A percentile compares a stretch with the other conserved stretches of the same genome.
These are phyloP conservation scores for Hanseniaspora lindneri DNA, from an alignment of 805 yeast genomes.

Conservation along the genomic window DNA sequence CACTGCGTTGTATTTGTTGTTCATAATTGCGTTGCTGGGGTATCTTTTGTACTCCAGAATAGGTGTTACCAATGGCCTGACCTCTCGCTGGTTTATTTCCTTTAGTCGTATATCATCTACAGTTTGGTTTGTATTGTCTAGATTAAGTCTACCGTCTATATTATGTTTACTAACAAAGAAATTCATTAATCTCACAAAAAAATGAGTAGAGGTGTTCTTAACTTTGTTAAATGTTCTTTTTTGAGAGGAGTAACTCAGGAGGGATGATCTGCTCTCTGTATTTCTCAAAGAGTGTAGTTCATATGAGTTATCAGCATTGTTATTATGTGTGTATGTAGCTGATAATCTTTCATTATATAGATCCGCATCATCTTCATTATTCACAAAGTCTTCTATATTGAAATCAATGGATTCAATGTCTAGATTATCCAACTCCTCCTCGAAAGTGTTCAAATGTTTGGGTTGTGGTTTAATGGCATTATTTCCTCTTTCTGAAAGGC, in stretches of 20 bases:
- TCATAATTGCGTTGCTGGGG: conserved; percentile 72
- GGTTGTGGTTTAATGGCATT: not conserved
- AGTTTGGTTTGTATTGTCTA: conserved; percentile 12
- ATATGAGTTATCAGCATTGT: not conserved
- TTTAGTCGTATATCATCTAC: conserved; percentile 15
- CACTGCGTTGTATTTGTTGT: conserved; percentile 83
- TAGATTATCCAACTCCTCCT: conserved; percentile 12
- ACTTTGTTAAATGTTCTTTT: conserved; percentile 9
- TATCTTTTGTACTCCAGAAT: conserved; percentile 28
- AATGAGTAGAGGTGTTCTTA: conserved; percentile 15
- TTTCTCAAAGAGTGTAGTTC: conserved; percentile 12
- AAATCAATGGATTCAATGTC: conserved; percentile 13
- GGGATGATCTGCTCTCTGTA: conserved; percentile 7
- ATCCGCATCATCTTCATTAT: conserved; percentile 1
- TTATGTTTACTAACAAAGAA: not conserved
- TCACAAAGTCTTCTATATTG: conserved; percentile 13
- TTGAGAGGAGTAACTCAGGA: conserved; percentile 15
- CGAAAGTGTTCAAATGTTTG: conserved; percentile 8
- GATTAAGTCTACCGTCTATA: not conserved
- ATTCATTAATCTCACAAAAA: conserved; percentile 21
- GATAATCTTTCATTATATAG: not conserved
- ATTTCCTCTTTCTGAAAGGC: not conserved
- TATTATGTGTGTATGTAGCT: not conserved
- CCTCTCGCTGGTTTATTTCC: conserved; percentile 29
- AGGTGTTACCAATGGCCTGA: conserved; percentile 35